These are phyloP conservation scores for Umbelopsis sp. DNA, from an alignment of 371 early-diverging fungal species.

Conservation along the genomic window DNA sequence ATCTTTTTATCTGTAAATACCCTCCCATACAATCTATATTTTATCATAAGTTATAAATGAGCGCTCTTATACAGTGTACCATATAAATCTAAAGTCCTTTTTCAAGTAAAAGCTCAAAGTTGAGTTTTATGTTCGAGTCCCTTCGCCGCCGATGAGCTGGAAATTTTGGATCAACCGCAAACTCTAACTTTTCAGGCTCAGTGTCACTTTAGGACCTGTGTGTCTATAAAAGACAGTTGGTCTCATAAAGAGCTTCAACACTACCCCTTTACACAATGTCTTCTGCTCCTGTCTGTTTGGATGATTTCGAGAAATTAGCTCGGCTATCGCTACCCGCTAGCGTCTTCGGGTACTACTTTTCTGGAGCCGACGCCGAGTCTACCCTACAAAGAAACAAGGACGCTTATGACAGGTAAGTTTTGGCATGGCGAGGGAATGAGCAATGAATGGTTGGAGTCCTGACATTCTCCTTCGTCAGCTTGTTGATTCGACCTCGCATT, in stretches of 20 bases:
- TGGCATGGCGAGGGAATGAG: not conserved
- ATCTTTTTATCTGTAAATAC: not conserved
- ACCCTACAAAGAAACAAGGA: slow-evolving; percentile 21
- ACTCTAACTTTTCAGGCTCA: slow-evolving; percentile 11
- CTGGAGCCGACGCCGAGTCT: slow-evolving; percentile 31
- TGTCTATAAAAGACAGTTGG: not conserved
- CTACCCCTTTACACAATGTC: not conserved
- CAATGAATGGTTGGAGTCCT: too few relatives aligned
- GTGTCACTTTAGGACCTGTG: not conserved
- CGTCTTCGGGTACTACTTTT: slow-evolving; percentile 26
- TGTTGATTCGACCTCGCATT: slow-evolving; percentile 30
- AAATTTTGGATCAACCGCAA: slow-evolving; percentile 15
- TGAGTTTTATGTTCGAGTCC: not conserved
- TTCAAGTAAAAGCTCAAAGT: too few relatives aligned
- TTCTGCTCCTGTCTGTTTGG: slow-evolving; percentile 25
- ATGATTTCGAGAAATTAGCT: slow-evolving; percentile 31
- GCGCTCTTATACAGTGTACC: too few relatives aligned
- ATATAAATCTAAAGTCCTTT: too few relatives aligned
- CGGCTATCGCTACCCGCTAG: slow-evolving; percentile 20
- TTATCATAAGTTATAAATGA: not conserved
- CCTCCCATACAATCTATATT: not conserved
- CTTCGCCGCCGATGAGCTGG: not conserved
- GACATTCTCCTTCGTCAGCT: slow-evolving; percentile 3
- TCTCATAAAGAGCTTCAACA: not conserved
- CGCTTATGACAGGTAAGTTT: slow-evolving; percentile 28